phyloP scores from a whole-genome alignment of 1,284 basidiomycete genomes.

The Fomes fomentarius region DNA sequence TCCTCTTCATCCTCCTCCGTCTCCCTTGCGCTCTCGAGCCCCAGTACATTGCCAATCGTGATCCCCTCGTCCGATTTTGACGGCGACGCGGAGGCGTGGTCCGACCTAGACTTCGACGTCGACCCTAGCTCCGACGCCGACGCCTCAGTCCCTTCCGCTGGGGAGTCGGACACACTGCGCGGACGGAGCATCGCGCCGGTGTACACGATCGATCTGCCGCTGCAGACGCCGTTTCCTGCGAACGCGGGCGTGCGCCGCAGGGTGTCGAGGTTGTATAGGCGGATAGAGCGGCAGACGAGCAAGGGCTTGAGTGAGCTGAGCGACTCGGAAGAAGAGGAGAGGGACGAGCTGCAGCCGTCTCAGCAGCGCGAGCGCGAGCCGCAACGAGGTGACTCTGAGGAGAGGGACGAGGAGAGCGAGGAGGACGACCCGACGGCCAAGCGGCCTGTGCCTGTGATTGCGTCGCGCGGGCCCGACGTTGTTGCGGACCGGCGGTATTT shows the following conservation, averaged over 20 bases:
- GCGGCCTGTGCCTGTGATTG: slow-evolving; percentile 1
- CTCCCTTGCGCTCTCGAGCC: slow-evolving; percentile 17
- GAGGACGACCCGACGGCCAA: not conserved
- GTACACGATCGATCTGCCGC: slow-evolving; percentile 25
- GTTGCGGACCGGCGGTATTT: not conserved
- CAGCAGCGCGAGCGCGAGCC: slow-evolving; percentile 1
- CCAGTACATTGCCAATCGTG: slow-evolving; percentile 20
- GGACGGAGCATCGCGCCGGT: not conserved
- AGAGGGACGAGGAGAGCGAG: not conserved
- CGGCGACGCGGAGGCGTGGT: slow-evolving; percentile 12
- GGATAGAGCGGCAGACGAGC: slow-evolving; percentile 32
- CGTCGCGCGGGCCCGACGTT: not conserved
- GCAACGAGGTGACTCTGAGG: slow-evolving; percentile 5
- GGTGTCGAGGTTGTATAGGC: slow-evolving; percentile 29
- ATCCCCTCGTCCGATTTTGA: slow-evolving; percentile 18
- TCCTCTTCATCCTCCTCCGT: slow-evolving; percentile 1
- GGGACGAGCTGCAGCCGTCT: slow-evolving; percentile 4
- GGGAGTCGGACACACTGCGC: too few relatives aligned
- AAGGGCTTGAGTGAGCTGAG: slow-evolving; percentile 31
- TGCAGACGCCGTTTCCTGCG: slow-evolving; percentile 32
- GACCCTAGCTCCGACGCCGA: slow-evolving; percentile 1
- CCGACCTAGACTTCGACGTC: slow-evolving; percentile 11
- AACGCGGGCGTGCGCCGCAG: slow-evolving; percentile 31
- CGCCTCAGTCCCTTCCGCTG: too few relatives aligned
- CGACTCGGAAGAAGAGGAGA: slow-evolving; percentile 23